Percentiles rank a stretch among this genome's conserved stretches.
phyloP scores from a whole-genome alignment of 2,329 filamentous ascomycete species.

The Diaporthe nobilis region DNA sequence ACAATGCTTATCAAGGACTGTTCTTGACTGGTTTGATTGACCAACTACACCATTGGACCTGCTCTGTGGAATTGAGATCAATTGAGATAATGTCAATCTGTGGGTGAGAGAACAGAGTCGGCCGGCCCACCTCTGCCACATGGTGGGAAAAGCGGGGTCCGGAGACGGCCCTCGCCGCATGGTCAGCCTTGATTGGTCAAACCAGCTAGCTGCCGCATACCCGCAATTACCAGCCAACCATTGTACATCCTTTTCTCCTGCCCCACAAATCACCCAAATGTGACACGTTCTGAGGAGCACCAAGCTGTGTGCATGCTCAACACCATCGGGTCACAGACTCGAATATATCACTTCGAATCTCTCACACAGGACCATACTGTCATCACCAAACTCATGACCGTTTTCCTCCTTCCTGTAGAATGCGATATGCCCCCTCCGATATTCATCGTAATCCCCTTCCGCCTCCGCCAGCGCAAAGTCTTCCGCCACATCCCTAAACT shows the following conservation, averaged over 20 bases:
- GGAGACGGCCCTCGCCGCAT: background rate
- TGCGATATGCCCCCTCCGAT: constrained; percentile 46
- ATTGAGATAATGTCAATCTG: too few species aligned
- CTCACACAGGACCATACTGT: constrained; percentile 49
- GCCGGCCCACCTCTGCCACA: background rate
- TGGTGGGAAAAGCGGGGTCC: background rate
- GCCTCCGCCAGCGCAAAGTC: constrained; percentile 50
- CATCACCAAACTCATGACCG: constrained; percentile 45
- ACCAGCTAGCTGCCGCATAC: background rate
- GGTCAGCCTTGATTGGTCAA: background rate
- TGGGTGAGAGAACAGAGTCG: too few species aligned
- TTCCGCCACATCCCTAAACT: constrained; percentile 48
- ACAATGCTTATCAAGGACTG: too few species aligned
- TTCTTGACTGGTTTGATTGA: constrained; percentile 24
- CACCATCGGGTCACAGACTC: background rate
- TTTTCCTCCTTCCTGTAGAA: constrained; percentile 46
- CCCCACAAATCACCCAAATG: background rate
- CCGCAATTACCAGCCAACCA: background rate
- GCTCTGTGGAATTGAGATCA: too few species aligned
- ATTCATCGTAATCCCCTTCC: constrained; percentile 48
- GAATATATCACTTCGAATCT: constrained; percentile 49
- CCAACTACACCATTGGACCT: constrained; percentile 31
- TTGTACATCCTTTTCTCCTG: background rate
- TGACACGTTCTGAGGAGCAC: too few species aligned
- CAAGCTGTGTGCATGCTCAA: too few species aligned